These are phyloP conservation scores for Sarocladium strictum DNA, from an alignment of 2,329 filamentous ascomycete species.

Conservation along the genomic window DNA sequence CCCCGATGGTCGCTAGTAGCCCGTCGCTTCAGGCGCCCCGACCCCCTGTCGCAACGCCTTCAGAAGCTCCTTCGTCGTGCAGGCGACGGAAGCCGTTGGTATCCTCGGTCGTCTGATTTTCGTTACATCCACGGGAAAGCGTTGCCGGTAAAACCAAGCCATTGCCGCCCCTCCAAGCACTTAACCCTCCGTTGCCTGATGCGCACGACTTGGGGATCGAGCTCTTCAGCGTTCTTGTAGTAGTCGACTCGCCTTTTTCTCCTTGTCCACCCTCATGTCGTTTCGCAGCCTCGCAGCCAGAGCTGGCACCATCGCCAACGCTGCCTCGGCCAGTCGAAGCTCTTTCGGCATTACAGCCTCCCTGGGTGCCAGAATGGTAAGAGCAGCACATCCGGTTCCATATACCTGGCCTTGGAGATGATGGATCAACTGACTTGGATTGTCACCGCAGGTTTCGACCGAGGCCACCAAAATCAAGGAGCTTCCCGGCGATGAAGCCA, in stretches of 20 bases:
- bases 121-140: conserved; percentile 19
- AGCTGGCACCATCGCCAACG: conserved; percentile 45
- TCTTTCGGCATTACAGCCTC: conserved; percentile 60
- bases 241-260: background rate
- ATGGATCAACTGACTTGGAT: conserved; percentile 13
- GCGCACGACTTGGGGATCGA: conserved; percentile 22
- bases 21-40: background rate
- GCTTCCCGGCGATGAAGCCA: conserved; percentile 63
- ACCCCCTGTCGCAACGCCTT: conserved; percentile 14
- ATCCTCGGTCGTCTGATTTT: conserved; percentile 1
- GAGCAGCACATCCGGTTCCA: conserved; percentile 51
- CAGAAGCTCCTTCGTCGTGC: background rate
- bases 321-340: conserved; percentile 28
- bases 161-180: conserved; percentile 9
- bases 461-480: conserved; percentile 42
- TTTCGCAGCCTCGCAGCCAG: conserved; percentile 46
- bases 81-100: conserved; percentile 10
- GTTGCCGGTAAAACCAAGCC: conserved; percentile 23
- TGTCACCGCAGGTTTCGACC: conserved; percentile 45
- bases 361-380: background rate
- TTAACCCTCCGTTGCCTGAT: conserved; percentile 22
- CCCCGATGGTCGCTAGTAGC: background rate
- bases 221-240: conserved; percentile 28
- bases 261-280: conserved; percentile 42
- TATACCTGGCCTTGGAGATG: background rate